Conservation (phyloP, 768 basidiomycete genomes). For the Butyriboletus loyo region DNA sequence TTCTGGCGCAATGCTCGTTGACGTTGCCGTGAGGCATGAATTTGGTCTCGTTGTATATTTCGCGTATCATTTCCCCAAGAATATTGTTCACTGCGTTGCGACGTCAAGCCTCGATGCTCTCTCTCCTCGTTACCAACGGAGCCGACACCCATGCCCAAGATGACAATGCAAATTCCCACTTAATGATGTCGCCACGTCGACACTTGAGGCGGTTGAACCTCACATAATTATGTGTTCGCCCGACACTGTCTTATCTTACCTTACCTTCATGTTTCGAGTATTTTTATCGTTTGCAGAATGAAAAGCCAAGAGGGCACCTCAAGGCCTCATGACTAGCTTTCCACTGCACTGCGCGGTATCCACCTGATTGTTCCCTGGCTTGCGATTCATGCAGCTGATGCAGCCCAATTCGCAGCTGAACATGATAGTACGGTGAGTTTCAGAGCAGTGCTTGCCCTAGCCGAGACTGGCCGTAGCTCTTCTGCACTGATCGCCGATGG, state of each 20-base stretch:
- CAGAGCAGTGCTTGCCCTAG: not conserved
- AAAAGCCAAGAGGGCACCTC: too few relatives aligned
- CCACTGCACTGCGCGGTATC: not conserved
- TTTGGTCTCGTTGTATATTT: not conserved
- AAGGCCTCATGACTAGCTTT: not conserved
- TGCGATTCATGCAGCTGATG: not conserved
- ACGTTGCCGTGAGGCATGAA: not conserved
- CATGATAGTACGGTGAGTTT: not conserved
- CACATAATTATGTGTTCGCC: not conserved
- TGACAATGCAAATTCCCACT: not conserved
- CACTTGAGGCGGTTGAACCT: not conserved
- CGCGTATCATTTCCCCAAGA: not conserved
- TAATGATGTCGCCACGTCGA: not conserved
- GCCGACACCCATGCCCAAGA: not conserved
- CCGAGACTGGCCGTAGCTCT: not conserved
- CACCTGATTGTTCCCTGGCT: not conserved
- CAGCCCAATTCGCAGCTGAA: too few relatives aligned
- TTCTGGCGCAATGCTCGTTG: not conserved
- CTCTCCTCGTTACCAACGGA: not conserved
- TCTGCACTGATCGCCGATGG: not conserved
- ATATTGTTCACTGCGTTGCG: not conserved
- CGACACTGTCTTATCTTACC: not conserved
- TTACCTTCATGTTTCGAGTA: not conserved
- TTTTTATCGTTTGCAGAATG: not conserved
- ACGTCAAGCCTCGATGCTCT: not conserved